A percentile compares a stretch with the other conserved stretches of the same genome.
Evolutionary conservation across 2,329 filamentous ascomycete genomes (phyloP).

Genomic region (Hymenoscyphus fructigenus): DNA sequence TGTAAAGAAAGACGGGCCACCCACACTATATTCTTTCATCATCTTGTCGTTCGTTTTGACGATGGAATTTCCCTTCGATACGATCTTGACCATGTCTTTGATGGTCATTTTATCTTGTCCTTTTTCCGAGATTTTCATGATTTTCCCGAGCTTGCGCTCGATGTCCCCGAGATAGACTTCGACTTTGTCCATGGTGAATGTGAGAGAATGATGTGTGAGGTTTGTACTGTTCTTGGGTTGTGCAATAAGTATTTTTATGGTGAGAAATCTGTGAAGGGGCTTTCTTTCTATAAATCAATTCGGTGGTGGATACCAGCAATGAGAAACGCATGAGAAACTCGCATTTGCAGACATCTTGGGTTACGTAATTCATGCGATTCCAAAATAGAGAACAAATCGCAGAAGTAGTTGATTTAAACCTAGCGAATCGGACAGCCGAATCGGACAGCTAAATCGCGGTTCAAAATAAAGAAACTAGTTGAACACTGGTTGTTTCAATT

Average conservation of each 20-base stretch:
- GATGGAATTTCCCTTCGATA: slow-evolving; percentile 33
- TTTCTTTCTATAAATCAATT: not conserved
- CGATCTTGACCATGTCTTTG: slow-evolving; percentile 32
- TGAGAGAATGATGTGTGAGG: not conserved
- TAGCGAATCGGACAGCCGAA: not conserved
- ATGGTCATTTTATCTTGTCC: slow-evolving; percentile 26
- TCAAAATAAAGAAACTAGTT: not conserved
- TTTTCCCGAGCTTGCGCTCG: slow-evolving; percentile 21
- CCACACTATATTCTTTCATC: slow-evolving; percentile 32
- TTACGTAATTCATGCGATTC: not conserved
- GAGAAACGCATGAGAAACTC: not conserved
- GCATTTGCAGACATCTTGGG: not conserved
- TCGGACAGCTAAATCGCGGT: no score
- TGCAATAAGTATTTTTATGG: not conserved
- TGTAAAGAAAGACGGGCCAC: not conserved
- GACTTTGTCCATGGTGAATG: slow-evolving; percentile 9
- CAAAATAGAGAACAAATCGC: not conserved
- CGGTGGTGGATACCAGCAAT: not conserved
- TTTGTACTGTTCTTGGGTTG: not conserved
- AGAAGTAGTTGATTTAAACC: not conserved
- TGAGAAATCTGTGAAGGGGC: not conserved
- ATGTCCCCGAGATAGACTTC: not conserved
- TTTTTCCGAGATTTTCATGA: slow-evolving; percentile 32
- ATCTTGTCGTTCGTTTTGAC: slow-evolving; percentile 32
- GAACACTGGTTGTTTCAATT: not conserved